A percentile compares a stretch with the other conserved stretches of the same genome.
These are phyloP conservation scores for Hypsizygus marmoreus DNA, from an alignment of 768 basidiomycete genomes.

Conservation along the genomic window DNA sequence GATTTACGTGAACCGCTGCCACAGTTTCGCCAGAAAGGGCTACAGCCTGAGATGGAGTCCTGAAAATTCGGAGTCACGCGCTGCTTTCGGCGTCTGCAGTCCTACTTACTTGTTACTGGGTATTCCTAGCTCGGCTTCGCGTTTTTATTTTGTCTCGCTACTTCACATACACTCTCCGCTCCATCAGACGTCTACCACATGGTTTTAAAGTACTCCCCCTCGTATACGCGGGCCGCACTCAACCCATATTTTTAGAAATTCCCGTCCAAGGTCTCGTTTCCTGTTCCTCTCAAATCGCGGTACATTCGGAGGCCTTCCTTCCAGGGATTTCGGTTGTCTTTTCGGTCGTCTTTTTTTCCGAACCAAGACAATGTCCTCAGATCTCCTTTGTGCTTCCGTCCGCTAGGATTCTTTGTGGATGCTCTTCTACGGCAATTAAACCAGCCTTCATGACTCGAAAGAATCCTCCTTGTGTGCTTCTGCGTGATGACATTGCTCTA, in stretches of 20 bases:
- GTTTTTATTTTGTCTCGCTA: background rate
- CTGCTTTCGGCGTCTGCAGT: background rate
- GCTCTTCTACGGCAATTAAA: background rate
- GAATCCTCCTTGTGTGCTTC: background rate
- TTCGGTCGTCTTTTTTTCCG: no score
- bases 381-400: background rate
- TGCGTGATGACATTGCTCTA: background rate
- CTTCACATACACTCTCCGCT: background rate
- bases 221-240: background rate
- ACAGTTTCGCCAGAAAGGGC: no score
- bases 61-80: no score
- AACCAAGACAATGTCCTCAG: background rate
- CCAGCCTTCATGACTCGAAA: background rate
- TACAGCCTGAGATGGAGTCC: no score
- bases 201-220: background rate
- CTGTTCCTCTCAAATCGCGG: background rate
- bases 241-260: background rate
- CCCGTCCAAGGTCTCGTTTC: background rate
- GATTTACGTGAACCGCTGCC: background rate
- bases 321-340: background rate
- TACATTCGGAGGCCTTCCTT: background rate
- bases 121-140: background rate
- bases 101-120: background rate
- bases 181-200: conserved; percentile 1
- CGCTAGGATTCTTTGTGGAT: no score